These are phyloP conservation scores for Apiotrichum gracile DNA, from an alignment of 1,284 basidiomycete genomes.

Conservation along the genomic window DNA sequence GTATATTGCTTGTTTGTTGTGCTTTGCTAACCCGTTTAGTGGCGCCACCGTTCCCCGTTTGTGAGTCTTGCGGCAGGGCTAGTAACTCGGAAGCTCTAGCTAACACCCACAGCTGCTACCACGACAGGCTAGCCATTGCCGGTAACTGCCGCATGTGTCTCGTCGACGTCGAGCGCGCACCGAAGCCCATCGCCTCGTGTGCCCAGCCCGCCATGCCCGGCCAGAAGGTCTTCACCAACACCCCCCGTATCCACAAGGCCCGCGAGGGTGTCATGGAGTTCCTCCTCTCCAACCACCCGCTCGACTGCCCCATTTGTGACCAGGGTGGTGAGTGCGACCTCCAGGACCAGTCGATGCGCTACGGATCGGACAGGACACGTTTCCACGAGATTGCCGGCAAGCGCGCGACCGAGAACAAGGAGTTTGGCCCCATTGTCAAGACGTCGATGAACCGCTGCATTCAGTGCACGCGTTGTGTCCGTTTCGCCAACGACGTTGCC, in stretches of 20 bases:
- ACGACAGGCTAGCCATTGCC: slow-evolving; percentile 70
- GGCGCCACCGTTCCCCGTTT: slow-evolving; percentile 38
- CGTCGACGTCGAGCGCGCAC: slow-evolving; percentile 84
- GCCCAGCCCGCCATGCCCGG: slow-evolving; percentile 99
- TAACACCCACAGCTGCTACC: slow-evolving; percentile 51
- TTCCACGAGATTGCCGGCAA: slow-evolving; percentile 99
- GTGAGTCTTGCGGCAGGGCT: no score
- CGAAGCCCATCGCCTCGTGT: slow-evolving; percentile 73
- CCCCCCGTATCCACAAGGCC: slow-evolving; percentile 82
- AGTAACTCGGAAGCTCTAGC: no score
- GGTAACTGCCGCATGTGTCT: slow-evolving; percentile 98
- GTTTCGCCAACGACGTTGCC: slow-evolving; percentile 98
- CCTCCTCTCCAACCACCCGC: slow-evolving; percentile 90
- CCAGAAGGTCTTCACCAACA: slow-evolving; percentile 91
- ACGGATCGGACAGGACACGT: slow-evolving; percentile 91
- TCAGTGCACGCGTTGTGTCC: slow-evolving; percentile 97
- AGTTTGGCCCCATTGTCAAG: slow-evolving; percentile 95
- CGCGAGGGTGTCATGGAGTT: slow-evolving; percentile 99
- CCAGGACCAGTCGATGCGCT: slow-evolving; percentile 99
- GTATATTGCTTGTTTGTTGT: slow-evolving; percentile 1
- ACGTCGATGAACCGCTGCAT: slow-evolving; percentile 99
- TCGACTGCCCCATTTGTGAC: slow-evolving; percentile 98
- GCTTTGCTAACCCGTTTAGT: slow-evolving; percentile 1
- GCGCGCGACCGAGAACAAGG: slow-evolving; percentile 97
- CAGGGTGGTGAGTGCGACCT: slow-evolving; percentile 98